Conservation (phyloP, 2,329 filamentous ascomycete genomes). For the Beauveria asiatica region DNA sequence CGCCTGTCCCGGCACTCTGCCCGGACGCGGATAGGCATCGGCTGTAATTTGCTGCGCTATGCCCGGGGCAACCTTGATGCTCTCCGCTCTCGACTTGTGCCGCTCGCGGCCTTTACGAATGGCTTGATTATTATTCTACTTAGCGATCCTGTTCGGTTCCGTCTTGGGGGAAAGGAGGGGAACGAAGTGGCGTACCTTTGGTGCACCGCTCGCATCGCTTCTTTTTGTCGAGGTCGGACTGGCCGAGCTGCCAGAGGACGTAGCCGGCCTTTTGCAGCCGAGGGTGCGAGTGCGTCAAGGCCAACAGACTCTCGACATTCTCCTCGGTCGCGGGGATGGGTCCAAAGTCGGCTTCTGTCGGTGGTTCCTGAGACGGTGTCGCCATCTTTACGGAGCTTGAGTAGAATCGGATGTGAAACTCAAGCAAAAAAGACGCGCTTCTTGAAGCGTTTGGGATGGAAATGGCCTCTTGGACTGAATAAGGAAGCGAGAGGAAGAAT, state of each 20-base stretch:
- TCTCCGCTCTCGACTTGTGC: conserved; percentile 8
- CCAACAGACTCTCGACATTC: conserved; percentile 15
- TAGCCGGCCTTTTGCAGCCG: conserved; percentile 21
- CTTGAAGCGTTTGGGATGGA: background rate
- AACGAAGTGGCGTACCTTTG: conserved; percentile 15
- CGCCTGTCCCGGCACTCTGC: background rate
- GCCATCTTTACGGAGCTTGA: background rate
- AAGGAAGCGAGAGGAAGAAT: background rate
- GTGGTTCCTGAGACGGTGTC: background rate
- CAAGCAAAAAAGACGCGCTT: background rate
- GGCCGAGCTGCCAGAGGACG: conserved; percentile 18
- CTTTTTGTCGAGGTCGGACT: conserved; percentile 23
- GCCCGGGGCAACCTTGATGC: background rate
- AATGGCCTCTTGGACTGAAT: background rate
- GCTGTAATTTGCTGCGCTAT: background rate
- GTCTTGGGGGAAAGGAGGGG: no score
- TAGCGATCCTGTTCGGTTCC: background rate
- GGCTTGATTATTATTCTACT: background rate
- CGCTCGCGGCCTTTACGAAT: conserved; percentile 8
- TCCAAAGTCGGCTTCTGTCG: conserved; percentile 5
- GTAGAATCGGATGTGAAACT: background rate
- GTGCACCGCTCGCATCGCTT: conserved; percentile 22
- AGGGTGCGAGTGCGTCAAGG: conserved; percentile 14
- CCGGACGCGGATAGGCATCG: background rate
- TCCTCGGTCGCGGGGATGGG: conserved; percentile 16